These are phyloP conservation scores for Trichocomaceae sp. DNA, from an alignment of 2,329 filamentous ascomycete genomes.

Conservation along the genomic window DNA sequence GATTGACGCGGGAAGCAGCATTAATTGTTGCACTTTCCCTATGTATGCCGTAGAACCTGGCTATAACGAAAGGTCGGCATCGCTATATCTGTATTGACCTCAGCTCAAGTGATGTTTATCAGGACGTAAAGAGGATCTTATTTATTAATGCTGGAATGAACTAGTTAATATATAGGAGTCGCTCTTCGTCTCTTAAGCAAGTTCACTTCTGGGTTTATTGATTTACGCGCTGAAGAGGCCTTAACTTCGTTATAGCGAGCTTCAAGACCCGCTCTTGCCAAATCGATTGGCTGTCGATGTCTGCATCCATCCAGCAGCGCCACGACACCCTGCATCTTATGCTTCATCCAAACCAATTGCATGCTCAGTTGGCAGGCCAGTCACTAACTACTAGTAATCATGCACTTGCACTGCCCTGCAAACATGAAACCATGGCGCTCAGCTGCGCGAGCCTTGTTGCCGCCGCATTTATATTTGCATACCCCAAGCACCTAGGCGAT, in stretches of 20 bases:
- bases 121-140: too few species aligned
- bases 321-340: background rate
- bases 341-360: background rate
- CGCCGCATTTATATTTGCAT: background rate
- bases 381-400: background rate
- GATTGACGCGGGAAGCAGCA: background rate
- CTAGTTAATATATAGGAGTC: too few species aligned
- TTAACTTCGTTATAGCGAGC: too few species aligned
- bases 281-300: background rate
- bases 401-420: background rate
- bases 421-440: background rate
- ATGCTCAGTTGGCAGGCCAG: background rate
- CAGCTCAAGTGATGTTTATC: too few species aligned
- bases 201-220: too few species aligned
- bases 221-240: too few species aligned
- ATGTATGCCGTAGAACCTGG: too few species aligned
- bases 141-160: too few species aligned
- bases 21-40: background rate
- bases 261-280: too few species aligned
- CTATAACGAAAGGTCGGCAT: too few species aligned
- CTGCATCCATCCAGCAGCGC: background rate
- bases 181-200: too few species aligned
- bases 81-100: too few species aligned
- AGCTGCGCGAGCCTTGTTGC: background rate
- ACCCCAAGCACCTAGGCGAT: background rate